Conservation (phyloP, 1,284 basidiomycete species). For the Puccinia novopanici region DNA sequence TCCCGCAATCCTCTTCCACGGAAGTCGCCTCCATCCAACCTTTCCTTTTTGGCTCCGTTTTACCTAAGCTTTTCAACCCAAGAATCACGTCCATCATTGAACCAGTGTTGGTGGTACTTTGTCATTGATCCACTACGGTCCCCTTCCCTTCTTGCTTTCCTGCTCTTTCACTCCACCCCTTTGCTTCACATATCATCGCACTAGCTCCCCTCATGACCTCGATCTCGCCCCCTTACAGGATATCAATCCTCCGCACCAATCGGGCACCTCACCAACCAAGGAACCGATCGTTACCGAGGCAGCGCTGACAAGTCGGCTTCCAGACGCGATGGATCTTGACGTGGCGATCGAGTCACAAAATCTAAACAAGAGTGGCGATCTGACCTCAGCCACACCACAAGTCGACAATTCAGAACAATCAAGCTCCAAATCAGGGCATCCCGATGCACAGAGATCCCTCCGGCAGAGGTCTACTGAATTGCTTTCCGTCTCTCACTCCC, state of each 20-base stretch:
- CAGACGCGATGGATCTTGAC: slow-evolving; percentile 35
- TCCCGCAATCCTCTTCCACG: background rate
- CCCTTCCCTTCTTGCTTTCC: background rate
- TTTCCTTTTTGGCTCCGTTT: background rate
- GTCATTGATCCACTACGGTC: background rate
- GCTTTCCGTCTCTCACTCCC: background rate
- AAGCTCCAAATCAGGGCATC: background rate
- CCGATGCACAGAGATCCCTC: slow-evolving; percentile 14
- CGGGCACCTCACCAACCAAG: background rate
- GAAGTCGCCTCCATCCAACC: background rate
- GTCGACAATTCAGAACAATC: background rate
- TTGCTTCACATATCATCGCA: background rate
- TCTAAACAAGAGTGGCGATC: background rate
- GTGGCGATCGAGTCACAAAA: background rate
- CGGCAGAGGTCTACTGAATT: slow-evolving; percentile 13
- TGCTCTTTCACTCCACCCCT: background rate
- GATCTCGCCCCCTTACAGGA: slow-evolving; percentile 23
- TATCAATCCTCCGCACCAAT: background rate
- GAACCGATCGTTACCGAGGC: background rate
- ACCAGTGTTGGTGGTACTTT: background rate
- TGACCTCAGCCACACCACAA: background rate
- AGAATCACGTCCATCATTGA: background rate
- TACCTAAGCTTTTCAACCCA: background rate
- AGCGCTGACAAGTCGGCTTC: background rate
- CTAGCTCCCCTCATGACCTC: slow-evolving; percentile 28